These are phyloP conservation scores for Parasarocladium wereldwijsianum DNA, from an alignment of 2,329 filamentous ascomycete species.

Conservation along the genomic window DNA sequence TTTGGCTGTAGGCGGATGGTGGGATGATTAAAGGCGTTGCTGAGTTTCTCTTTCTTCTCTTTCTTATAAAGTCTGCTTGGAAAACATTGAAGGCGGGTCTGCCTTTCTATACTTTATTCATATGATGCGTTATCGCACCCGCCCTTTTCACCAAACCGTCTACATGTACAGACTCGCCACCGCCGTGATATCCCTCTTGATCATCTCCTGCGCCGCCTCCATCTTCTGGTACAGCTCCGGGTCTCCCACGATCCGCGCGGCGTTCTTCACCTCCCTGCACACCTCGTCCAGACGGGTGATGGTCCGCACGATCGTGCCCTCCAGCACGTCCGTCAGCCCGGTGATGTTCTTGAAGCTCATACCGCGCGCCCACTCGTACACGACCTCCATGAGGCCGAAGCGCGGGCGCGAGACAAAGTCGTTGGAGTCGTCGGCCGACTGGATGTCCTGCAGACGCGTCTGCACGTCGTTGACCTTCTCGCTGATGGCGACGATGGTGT, in stretches of 20 bases:
- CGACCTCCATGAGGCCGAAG: constrained; percentile 92
- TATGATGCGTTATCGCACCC: not conserved
- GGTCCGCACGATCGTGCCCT: constrained; percentile 91
- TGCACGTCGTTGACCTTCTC: constrained; percentile 89
- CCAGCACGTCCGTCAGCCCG: constrained; percentile 85
- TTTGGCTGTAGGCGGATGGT: too few species aligned
- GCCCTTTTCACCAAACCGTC: not conserved
- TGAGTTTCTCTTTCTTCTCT: not conserved
- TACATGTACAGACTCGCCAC: constrained; percentile 83
- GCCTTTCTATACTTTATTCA: constrained; percentile 2
- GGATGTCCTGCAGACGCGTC: constrained; percentile 80
- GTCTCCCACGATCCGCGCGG: constrained; percentile 87
- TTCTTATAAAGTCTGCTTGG: not conserved
- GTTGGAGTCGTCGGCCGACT: constrained; percentile 78
- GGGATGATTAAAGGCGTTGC: too few species aligned
- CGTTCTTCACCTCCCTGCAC: constrained; percentile 93
- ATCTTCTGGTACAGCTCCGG: constrained; percentile 91
- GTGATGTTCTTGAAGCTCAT: constrained; percentile 99
- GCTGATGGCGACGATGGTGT: constrained; percentile 76
- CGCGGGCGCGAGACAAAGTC: constrained; percentile 78
- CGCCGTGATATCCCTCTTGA: constrained; percentile 88
- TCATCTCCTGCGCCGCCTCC: constrained; percentile 93
- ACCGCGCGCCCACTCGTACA: constrained; percentile 94
- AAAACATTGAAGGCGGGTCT: too few species aligned
- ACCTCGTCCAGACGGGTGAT: constrained; percentile 93